Evolutionary conservation across 495 filamentous ascomycete species (phyloP).

Genomic region (Lophium mytilinum): DNA sequence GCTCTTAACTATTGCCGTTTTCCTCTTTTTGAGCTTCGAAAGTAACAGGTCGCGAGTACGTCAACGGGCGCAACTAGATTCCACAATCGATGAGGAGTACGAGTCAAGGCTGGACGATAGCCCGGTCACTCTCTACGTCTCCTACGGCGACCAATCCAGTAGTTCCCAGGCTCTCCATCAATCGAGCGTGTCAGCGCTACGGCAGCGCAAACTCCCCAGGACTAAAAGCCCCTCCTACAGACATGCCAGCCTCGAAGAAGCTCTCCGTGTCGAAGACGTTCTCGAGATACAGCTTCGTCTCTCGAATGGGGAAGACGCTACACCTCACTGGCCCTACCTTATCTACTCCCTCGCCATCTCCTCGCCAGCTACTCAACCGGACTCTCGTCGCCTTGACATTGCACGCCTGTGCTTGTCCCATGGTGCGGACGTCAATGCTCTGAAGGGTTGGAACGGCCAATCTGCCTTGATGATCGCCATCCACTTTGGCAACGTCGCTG

Average conservation of each 20-base stretch:
- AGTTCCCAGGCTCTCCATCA: slow-evolving; percentile 7
- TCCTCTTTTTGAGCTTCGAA: slow-evolving; percentile 6
- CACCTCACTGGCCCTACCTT: slow-evolving; percentile 11
- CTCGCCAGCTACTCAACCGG: not conserved
- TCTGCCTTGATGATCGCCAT: slow-evolving; percentile 13
- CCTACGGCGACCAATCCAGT: not conserved
- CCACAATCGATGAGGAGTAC: not conserved
- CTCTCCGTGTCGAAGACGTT: slow-evolving; percentile 2
- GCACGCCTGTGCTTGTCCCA: slow-evolving; percentile 11
- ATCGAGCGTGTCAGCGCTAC: not conserved
- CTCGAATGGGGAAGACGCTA: slow-evolving; percentile 13
- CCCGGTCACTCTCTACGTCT: too few relatives aligned
- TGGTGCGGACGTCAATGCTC: slow-evolving; percentile 13
- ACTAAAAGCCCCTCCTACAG: slow-evolving; percentile 11
- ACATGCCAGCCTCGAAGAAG: slow-evolving; percentile 4
- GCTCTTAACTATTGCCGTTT: not conserved
- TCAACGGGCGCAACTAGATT: not conserved
- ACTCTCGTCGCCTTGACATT: slow-evolving; percentile 1
- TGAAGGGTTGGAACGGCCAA: slow-evolving; percentile 16
- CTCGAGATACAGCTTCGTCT: slow-evolving; percentile 6
- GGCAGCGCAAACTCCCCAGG: slow-evolving; percentile 3
- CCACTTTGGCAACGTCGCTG: slow-evolving; percentile 12
- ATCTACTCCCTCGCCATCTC: slow-evolving; percentile 16
- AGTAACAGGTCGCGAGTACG: not conserved
- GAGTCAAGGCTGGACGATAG: too few relatives aligned